phyloP scores from a whole-genome alignment of 2,329 filamentous ascomycete species.

The Bipolaris sorokiniana region DNA sequence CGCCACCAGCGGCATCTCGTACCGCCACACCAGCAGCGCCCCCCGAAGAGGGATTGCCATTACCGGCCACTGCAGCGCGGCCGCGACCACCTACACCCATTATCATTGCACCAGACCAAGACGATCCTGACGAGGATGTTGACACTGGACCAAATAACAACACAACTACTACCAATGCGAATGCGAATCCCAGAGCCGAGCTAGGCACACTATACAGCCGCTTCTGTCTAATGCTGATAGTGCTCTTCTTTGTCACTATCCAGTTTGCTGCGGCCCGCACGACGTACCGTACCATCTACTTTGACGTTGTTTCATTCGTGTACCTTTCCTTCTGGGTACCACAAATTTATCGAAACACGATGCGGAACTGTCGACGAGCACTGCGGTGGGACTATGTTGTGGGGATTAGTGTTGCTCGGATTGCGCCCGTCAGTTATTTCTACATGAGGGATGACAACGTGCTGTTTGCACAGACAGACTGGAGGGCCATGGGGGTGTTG shows the following conservation, averaged over 20 bases:
- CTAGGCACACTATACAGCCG: constrained; percentile 66
- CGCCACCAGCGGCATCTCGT: constrained; percentile 27
- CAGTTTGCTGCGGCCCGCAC: constrained; percentile 65
- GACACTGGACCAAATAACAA: constrained; percentile 29
- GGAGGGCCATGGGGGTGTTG: constrained; percentile 67
- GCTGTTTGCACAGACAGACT: constrained; percentile 75
- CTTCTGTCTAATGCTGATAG: constrained; percentile 66
- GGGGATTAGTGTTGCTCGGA: constrained; percentile 78
- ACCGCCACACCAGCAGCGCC: constrained; percentile 29
- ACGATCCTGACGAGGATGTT: constrained; percentile 50
- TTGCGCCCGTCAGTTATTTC: constrained; percentile 85
- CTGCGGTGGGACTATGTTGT: constrained; percentile 90
- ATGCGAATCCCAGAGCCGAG: constrained; percentile 50
- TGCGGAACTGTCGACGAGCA: constrained; percentile 89
- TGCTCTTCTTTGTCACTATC: constrained; percentile 63
- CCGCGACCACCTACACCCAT: constrained; percentile 59
- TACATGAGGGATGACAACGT: constrained; percentile 80
- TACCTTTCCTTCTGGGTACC: constrained; percentile 93
- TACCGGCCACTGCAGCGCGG: constrained; percentile 57
- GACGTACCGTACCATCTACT: constrained; percentile 60
- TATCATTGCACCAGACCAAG: constrained; percentile 66
- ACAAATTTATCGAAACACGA: constrained; percentile 87
- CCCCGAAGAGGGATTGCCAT: constrained; percentile 51
- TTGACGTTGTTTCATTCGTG: constrained; percentile 68
- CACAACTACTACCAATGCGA: constrained; percentile 26